phyloP scores from a whole-genome alignment of 495 filamentous ascomycete genomes.

The Darksidea phi region DNA sequence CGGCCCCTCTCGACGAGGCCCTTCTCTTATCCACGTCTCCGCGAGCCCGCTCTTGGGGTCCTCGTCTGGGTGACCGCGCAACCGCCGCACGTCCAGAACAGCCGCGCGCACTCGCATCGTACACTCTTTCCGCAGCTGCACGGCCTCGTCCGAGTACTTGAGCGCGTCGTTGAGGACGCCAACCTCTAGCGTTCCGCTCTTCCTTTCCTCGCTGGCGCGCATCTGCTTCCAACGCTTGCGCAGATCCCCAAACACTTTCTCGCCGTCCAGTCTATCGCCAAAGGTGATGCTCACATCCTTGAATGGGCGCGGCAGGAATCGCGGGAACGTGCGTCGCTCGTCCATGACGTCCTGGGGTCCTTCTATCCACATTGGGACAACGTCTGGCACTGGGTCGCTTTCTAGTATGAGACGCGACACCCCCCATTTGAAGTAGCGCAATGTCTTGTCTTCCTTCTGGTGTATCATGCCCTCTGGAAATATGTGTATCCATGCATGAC shows the following conservation, averaged over 20 bases:
- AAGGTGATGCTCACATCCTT: constrained; percentile 74
- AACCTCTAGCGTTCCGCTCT: constrained; percentile 43
- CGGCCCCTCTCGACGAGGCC: constrained; percentile 55
- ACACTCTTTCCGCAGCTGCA: constrained; percentile 76
- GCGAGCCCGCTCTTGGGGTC: constrained; percentile 65
- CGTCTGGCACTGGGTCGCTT: constrained; percentile 72
- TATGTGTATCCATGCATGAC: constrained; percentile 82
- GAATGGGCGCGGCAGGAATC: constrained; percentile 73
- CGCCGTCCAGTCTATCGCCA: constrained; percentile 62
- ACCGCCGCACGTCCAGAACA: constrained; percentile 71
- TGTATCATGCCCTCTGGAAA: constrained; percentile 95
- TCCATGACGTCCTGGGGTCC: constrained; percentile 83
- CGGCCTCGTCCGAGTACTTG: constrained; percentile 68
- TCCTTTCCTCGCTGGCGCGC: constrained; percentile 46
- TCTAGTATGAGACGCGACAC: constrained; percentile 86
- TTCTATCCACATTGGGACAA: constrained; percentile 93
- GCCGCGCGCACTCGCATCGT: constrained; percentile 73
- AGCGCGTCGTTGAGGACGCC: constrained; percentile 70
- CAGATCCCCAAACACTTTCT: constrained; percentile 64
- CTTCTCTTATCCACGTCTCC: constrained; percentile 63
- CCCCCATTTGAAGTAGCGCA: constrained; percentile 99
- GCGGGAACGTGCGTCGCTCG: constrained; percentile 73
- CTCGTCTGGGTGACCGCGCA: constrained; percentile 72
- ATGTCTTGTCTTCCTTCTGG: constrained; percentile 71
- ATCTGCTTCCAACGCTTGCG: constrained; percentile 66